Evolutionary conservation across 495 filamentous ascomycete species (phyloP), one percentile per base, ranked within the genome.

Genomic region (Penicillium pancosmium): DNA sequence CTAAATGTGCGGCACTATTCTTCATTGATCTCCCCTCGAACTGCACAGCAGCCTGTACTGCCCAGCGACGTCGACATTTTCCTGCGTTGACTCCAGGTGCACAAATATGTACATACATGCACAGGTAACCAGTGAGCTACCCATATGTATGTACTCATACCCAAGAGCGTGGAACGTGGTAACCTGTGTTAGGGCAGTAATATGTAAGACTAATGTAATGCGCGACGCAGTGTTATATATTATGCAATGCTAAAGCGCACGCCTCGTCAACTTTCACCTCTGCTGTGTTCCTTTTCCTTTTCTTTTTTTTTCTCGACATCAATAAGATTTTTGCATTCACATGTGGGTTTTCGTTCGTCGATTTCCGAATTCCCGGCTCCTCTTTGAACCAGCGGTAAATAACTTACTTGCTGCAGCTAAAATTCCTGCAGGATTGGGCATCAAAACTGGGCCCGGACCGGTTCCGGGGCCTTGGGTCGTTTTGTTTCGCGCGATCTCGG

Each of bases 351-450:
- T 31, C 8, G 27, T 60, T 43, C 43, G 46, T 31, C 21, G 4
- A 54, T 27, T 51, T 19, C 35, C 43, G 43, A 31, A 41, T 52
- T 18, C 25, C 2, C 13, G 3, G 53, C 34, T 38, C 15, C 11
- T 38, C 15, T 3, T 12, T 12, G 41, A 50, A n/a, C 41, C n/a
- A n/a, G 12, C 16, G 41, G 12, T 16, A n/a, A 12, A n/a, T 12
- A 13, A 40, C 36, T 40, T 9, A 40, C n/a, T 4, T 16, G n/a
- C 15, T 16, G n/a, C 15, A 44, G 15, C 16, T 44, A n/a, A 48
- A 4, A 46, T 46, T 48, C 19, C 46, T 27, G 46, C 46, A 48
- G 46, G 18, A 27, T 48, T 48, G 46, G 46, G 46, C 46, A 48
- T 48, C 46, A 48, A 48, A 44, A 44, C 41, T 44, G 41, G 41